Base-by-base conservation (phyloP, 441 rosid genomes). In the Adansonia madagascariensis region DNA sequence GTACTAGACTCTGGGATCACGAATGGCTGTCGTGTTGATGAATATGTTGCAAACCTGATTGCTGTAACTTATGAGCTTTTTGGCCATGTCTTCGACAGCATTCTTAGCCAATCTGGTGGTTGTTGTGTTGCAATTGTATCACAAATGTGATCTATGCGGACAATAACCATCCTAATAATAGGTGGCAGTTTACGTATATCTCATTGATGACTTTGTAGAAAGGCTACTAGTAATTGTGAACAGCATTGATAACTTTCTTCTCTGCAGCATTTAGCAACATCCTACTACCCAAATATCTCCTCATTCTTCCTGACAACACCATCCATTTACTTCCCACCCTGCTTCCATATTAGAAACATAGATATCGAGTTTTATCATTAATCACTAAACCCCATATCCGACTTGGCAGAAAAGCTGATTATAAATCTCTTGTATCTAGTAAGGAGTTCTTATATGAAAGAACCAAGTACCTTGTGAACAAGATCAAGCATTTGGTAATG, bases 111-210 rank as follows among this genome's bases (percentile, higher is more conserved):
- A 44, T 95, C 97, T 0, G 92, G 91, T 75, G 74, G 85, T 79
- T 84, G 93, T 73, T 88, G 94, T 11, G 92, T 87, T 49, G 86
- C 68, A 65, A 91, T 95, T 88, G 80, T 95, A 87, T 95, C 97
- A 11, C 92, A 89, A 67, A 95, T 89, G 83, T 95, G 93, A 81
- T 94, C 98, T 97, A 94, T 94, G 84, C 91, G 91, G 89, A 94
- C 92, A 63, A 93, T 91, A 82, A 91, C 89, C 82, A 94, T 80
- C 75, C 95, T 98, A 20, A 95, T 81, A 0, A 95, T 91, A 59
- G 90, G 92, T 46, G 91, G 87, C 79, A 88, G 86, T 82, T 90
- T 22, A 88, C 85, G 83, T 94, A 91, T 82, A 94, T 91, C 82
- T 94, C 86, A 59, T 82, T 86, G 8, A 97, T 93, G 65, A 97